Conservation (phyloP, 2,329 filamentous ascomycete species). For the Xylariales sp. region DNA sequence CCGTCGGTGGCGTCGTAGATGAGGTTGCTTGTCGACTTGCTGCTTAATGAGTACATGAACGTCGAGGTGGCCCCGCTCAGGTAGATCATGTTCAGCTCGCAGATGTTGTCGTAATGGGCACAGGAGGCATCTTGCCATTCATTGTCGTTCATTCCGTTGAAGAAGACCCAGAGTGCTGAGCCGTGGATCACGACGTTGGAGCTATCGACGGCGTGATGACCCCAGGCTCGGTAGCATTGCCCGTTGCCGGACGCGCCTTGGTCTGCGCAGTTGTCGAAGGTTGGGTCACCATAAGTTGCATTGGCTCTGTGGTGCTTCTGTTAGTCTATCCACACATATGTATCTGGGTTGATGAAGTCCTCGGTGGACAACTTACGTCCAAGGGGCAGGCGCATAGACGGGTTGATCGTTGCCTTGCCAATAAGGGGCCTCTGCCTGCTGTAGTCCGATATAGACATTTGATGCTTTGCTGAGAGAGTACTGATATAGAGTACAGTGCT, state of each 20-base stretch:
- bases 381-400: constrained; percentile 32
- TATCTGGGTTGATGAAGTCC: constrained; percentile 1
- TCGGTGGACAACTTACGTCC: constrained; percentile 24
- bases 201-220: constrained; percentile 16
- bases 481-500: constrained; percentile 48
- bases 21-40: constrained; percentile 23
- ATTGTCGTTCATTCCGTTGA: constrained; percentile 25
- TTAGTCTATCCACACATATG: not conserved
- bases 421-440: constrained; percentile 43
- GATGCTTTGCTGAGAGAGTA: constrained; percentile 41
- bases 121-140: constrained; percentile 19
- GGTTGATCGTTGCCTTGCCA: constrained; percentile 11
- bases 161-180: constrained; percentile 31
- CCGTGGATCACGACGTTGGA: constrained; percentile 27
- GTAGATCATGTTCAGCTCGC: constrained; percentile 22
- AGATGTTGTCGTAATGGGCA: constrained; percentile 18
- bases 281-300: constrained; percentile 22
- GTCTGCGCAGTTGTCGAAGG: constrained; percentile 23
- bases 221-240: constrained; percentile 23
- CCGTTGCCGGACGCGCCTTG: constrained; percentile 18
- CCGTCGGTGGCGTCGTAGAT: constrained; percentile 22
- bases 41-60: constrained; percentile 25
- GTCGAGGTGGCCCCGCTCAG: constrained; percentile 18
- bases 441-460: constrained; percentile 38
- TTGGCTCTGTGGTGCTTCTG: constrained; percentile 8